phyloP scores from a whole-genome alignment of 768 basidiomycete species.

The Boletus fagicola region DNA sequence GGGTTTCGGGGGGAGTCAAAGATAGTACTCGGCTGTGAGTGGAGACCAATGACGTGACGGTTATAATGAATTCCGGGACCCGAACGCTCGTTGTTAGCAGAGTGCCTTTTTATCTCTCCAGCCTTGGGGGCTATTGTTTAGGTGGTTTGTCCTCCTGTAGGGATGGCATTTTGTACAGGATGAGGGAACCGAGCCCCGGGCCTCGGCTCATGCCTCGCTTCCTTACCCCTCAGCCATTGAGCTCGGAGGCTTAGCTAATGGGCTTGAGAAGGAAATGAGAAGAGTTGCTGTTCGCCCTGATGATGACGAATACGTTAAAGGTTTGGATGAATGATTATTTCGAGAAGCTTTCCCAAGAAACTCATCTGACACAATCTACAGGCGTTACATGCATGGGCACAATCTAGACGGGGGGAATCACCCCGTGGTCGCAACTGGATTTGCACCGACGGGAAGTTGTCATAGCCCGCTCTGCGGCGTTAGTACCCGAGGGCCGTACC shows the following conservation, averaged over 20 bases:
- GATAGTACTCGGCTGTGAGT: constrained; percentile 8
- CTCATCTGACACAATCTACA: constrained; percentile 20
- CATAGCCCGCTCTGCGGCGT: constrained; percentile 32
- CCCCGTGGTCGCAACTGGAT: constrained; percentile 28
- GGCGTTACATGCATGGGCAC: constrained; percentile 3
- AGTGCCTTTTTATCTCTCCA: not conserved
- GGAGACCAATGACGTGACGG: constrained; percentile 9
- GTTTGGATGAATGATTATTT: constrained; percentile 23
- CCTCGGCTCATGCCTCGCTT: constrained; percentile 1
- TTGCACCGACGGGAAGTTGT: constrained; percentile 28
- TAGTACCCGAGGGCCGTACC: constrained; percentile 31
- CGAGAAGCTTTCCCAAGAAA: constrained; percentile 14
- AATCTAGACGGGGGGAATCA: constrained; percentile 16
- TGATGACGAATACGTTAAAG: constrained; percentile 16
- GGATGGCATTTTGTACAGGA: constrained; percentile 17
- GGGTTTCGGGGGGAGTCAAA: constrained; percentile 6
- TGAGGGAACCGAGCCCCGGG: constrained; percentile 14
- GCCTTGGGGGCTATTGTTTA: not conserved
- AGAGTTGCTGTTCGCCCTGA: constrained; percentile 5
- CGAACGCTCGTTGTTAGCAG: constrained; percentile 6
- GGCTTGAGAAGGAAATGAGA: constrained; percentile 18
- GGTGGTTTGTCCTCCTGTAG: constrained; percentile 1
- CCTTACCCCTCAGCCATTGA: constrained; percentile 17
- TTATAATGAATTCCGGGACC: constrained; percentile 19
- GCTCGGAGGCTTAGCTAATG: constrained; percentile 34